Evolutionary conservation across 345 rosid genomes (phyloP).

Genomic region (Acer negundo): DNA sequence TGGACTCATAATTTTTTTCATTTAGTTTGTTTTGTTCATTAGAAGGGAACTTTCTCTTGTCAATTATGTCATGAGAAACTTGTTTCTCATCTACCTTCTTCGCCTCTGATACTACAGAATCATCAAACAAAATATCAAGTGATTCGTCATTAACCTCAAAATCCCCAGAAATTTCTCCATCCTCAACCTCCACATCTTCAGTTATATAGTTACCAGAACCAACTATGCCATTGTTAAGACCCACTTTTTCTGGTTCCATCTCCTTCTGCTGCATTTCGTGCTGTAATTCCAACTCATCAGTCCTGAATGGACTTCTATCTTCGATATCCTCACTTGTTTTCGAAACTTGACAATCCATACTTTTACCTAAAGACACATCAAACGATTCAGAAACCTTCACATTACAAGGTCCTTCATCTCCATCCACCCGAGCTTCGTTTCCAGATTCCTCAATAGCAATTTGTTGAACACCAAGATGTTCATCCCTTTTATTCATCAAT

Average conservation of each 20-base stretch:
- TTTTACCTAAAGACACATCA: slow-evolving; percentile 14
- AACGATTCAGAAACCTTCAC: slow-evolving; percentile 20
- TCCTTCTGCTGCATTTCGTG: slow-evolving; percentile 35
- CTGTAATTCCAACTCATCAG: slow-evolving; percentile 14
- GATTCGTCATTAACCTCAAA: slow-evolving; percentile 23
- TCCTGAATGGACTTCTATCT: slow-evolving; percentile 11
- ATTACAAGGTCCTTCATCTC: slow-evolving; percentile 22
- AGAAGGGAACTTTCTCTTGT: slow-evolving; percentile 20
- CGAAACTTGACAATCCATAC: slow-evolving; percentile 26
- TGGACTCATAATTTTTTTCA: slow-evolving; percentile 21
- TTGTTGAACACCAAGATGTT: slow-evolving; percentile 25
- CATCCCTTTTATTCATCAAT: slow-evolving; percentile 21
- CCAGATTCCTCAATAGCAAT: slow-evolving; percentile 24
- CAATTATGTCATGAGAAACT: slow-evolving; percentile 26
- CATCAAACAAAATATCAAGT: slow-evolving; percentile 28
- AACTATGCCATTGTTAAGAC: slow-evolving; percentile 19
- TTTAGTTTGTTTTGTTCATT: slow-evolving; percentile 20
- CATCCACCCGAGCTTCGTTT: slow-evolving; percentile 22
- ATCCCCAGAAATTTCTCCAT: slow-evolving; percentile 58
- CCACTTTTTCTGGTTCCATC: slow-evolving; percentile 36
- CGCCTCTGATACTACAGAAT: slow-evolving; percentile 26
- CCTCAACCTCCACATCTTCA: slow-evolving; percentile 53
- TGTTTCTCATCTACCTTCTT: slow-evolving; percentile 33
- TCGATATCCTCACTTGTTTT: slow-evolving; percentile 22
- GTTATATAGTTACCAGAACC: slow-evolving; percentile 23